Evolutionary conservation across 2,329 filamentous ascomycete species (phyloP).

Genomic region (Fusarium fracticaudum): DNA sequence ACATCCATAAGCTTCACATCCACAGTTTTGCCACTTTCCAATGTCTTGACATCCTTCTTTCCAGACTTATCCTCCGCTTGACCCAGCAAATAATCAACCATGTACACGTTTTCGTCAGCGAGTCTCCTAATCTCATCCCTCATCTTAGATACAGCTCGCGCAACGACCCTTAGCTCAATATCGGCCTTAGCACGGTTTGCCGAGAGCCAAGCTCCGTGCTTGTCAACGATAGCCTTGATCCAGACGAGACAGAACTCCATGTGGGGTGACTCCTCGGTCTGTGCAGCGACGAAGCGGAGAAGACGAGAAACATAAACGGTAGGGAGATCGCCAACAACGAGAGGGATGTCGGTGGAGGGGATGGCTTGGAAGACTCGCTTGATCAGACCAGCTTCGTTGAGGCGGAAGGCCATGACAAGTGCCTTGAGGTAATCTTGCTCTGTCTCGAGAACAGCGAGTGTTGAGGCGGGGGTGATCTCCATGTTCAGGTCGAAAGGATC

Average conservation of each 20-base stretch:
- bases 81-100: slow-evolving; percentile 81
- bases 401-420: slow-evolving; percentile 94
- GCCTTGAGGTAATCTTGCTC: slow-evolving; percentile 89
- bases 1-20: slow-evolving; percentile 47
- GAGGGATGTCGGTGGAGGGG: slow-evolving; percentile 76
- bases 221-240: slow-evolving; percentile 84
- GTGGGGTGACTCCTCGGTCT: slow-evolving; percentile 90
- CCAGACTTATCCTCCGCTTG: slow-evolving; percentile 53
- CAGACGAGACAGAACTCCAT: slow-evolving; percentile 94
- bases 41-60: slow-evolving; percentile 36
- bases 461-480: slow-evolving; percentile 88
- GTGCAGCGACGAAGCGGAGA: slow-evolving; percentile 85
- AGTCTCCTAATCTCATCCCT: slow-evolving; percentile 83
- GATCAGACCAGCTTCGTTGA: slow-evolving; percentile 86
- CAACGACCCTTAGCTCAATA: slow-evolving; percentile 83
- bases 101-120: slow-evolving; percentile 89
- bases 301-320: slow-evolving; percentile 86
- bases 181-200: slow-evolving; percentile 83
- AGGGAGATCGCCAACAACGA: slow-evolving; percentile 83
- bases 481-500: slow-evolving; percentile 97
- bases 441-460: slow-evolving; percentile 71
- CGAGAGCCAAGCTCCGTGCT: slow-evolving; percentile 86
- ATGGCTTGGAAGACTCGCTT: slow-evolving; percentile 87
- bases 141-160: slow-evolving; percentile 82
- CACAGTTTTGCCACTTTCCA: slow-evolving; percentile 33